Evolutionary conservation across 352 stramenopile genomes (phyloP).

Genomic region (Blastocystis sp.): DNA sequence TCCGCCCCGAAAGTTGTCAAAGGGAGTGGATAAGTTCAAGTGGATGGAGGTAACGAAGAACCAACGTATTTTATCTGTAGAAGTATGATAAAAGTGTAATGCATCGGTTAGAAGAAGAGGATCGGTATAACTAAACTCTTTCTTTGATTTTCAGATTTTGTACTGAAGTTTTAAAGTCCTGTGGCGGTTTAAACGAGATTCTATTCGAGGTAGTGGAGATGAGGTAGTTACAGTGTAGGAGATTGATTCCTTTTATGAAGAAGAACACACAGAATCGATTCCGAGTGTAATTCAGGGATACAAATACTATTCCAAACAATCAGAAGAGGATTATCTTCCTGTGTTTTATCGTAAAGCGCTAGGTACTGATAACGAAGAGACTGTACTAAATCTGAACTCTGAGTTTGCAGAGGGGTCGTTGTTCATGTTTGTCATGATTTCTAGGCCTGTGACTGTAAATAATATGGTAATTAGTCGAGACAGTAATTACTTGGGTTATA

Average conservation of each 20-base stretch:
- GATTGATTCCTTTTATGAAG: background rate
- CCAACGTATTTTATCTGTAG: background rate
- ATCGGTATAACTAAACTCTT: background rate
- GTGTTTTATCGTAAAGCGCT: constrained; percentile 47
- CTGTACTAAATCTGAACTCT: constrained; percentile 36
- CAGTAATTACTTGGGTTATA: constrained; percentile 23
- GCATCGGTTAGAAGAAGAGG: constrained; percentile 35
- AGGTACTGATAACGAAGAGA: constrained; percentile 22
- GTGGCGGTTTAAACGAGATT: background rate
- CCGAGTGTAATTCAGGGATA: constrained; percentile 34
- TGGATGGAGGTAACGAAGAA: constrained; percentile 33
- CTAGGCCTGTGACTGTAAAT: constrained; percentile 55
- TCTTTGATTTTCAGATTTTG: constrained; percentile 13
- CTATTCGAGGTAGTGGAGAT: background rate
- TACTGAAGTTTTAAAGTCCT: constrained; percentile 14
- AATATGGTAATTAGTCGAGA: constrained; percentile 34
- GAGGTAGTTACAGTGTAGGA: background rate
- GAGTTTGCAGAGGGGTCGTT: constrained; percentile 38
- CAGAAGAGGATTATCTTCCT: constrained; percentile 7
- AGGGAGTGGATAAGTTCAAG: constrained; percentile 10
- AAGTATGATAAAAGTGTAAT: constrained; percentile 23
- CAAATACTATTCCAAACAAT: constrained; percentile 23
- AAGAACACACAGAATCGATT: constrained; percentile 22
- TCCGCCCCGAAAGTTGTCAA: background rate
- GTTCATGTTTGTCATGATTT: background rate